Base-by-base conservation (phyloP, 2,329 filamentous ascomycete species). In the Mycosphaerella sp. region DNA sequence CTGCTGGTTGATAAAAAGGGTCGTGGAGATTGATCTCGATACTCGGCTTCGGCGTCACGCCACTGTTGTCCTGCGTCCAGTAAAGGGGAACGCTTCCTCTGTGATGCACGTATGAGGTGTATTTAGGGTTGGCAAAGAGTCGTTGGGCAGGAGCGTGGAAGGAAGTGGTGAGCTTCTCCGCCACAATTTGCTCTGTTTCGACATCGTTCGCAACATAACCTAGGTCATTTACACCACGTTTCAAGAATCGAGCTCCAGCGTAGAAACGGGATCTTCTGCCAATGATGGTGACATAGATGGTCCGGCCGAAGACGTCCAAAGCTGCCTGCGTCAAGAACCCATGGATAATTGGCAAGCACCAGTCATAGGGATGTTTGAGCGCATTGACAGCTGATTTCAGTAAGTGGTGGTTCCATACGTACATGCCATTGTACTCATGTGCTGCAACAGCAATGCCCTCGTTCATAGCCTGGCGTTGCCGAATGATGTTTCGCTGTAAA, bases 141-240 rank as follows among this genome's bases (percentile, higher is more conserved):
- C 81, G 82, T 2, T 87, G 87, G 0, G 89, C 91, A 4, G 93
- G 89, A 2, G 87, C 86, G 71, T 98, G 93, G 61, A 98, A 96
- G 0, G 93, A 96, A 0, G 93, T 98, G 0, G 89, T 96, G 44
- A 91, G 75, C 62, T 89, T 88, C 66, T 98, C 93, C 0, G 90
- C 93, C 4, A 98, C 90, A 54, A 98, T 96, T 68, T 98, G 93
- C 70, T 98, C 93, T 0, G 93, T 97, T 71, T 98, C 94, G 18
- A 98, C 93, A 69, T 98, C 94, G 65, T 98, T 98, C 46, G 93
- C 94, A 49, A 98, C 93, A 66, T 95, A 95, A 12, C 93, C 91
- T 66, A 90, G 68, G 67, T 98, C 93, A 64, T 98, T 98, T 42
- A 89, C 87, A 28, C 93, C 93, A 52, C 93, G 84, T 70, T 98